Conservation (phyloP, 176 grass and related monocot species). For the Raddia distichophylla region DNA sequence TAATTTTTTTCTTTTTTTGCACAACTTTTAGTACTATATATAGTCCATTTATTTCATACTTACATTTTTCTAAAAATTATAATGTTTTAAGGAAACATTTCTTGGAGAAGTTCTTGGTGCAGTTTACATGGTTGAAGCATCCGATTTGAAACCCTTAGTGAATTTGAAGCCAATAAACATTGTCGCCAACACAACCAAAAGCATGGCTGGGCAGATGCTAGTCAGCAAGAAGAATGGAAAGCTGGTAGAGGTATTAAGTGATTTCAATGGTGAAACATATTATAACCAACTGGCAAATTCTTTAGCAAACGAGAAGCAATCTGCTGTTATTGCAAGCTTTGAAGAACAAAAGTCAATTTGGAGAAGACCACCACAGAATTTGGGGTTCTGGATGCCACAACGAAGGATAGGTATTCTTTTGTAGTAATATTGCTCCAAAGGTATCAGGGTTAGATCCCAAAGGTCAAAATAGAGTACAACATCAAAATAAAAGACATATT, state of each 20-base stretch:
- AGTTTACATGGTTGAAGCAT: slow-evolving; percentile 57
- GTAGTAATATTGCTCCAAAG: slow-evolving; percentile 9
- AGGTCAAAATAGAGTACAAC: slow-evolving; percentile 24
- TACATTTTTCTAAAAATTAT: not conserved
- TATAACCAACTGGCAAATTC: slow-evolving; percentile 49
- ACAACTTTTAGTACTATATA: not conserved
- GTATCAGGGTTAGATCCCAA: slow-evolving; percentile 19
- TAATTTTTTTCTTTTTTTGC: slow-evolving; percentile 22
- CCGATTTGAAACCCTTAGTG: slow-evolving; percentile 41
- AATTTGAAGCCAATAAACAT: slow-evolving; percentile 36
- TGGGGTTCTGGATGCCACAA: not conserved
- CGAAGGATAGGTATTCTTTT: slow-evolving; percentile 16
- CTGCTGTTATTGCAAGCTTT: slow-evolving; percentile 65
- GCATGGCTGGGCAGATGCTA: slow-evolving; percentile 52
- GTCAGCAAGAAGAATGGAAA: slow-evolving; percentile 41
- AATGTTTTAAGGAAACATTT: slow-evolving; percentile 58
- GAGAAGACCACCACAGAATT: slow-evolving; percentile 37
- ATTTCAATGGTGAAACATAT: slow-evolving; percentile 54
- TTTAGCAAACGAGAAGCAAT: slow-evolving; percentile 52
- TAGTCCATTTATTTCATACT: not conserved
- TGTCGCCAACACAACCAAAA: slow-evolving; percentile 33
- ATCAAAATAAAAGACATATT: slow-evolving; percentile 11
- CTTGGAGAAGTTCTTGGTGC: slow-evolving; percentile 71
- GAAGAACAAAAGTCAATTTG: slow-evolving; percentile 65
- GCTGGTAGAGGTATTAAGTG: slow-evolving; percentile 40